A percentile compares a stretch with the other conserved stretches of the same genome.
These are phyloP conservation scores for Dissoconium aciculare DNA, from an alignment of 2,329 filamentous ascomycete species.

Conservation along the genomic window DNA sequence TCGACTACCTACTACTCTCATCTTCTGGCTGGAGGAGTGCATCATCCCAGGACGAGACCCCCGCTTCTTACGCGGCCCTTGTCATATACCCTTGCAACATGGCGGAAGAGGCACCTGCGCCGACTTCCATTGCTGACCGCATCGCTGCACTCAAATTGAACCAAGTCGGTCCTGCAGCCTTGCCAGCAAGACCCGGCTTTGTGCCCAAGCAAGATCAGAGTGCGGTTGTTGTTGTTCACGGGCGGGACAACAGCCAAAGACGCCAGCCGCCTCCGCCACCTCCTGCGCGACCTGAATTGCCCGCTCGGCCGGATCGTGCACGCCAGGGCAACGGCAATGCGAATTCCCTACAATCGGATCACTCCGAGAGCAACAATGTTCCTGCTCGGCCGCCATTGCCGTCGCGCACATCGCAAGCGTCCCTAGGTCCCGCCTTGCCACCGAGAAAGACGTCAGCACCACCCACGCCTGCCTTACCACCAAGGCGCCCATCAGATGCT, in stretches of 20 bases:
- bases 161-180: conserved; percentile 27
- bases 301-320: conserved; percentile 25
- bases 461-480: conserved; percentile 29
- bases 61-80: too few relatives aligned
- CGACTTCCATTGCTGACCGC: conserved; percentile 30
- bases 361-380: conserved; percentile 10
- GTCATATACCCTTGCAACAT: too few relatives aligned
- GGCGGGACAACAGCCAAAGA: conserved; percentile 14
- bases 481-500: conserved; percentile 29
- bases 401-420: conserved; percentile 25
- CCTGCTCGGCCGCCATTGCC: conserved; percentile 30
- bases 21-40: too few relatives aligned
- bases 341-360: conserved; percentile 26
- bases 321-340: conserved; percentile 25
- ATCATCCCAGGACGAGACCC: too few relatives aligned
- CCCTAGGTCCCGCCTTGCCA: conserved; percentile 33
- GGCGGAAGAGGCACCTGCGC: conserved; percentile 13
- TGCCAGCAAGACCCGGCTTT: conserved; percentile 24
- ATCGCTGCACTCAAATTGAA: conserved; percentile 35
- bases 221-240: neutral
- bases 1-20: too few relatives aligned
- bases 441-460: conserved; percentile 24
- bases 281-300: conserved; percentile 22
- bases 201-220: conserved; percentile 9
- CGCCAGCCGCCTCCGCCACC: conserved; percentile 23